A percentile compares a stretch with the other conserved stretches of the same genome.
These are phyloP conservation scores for Fusarium humuli DNA, from an alignment of 2,329 filamentous ascomycete species.

Conservation along the genomic window DNA sequence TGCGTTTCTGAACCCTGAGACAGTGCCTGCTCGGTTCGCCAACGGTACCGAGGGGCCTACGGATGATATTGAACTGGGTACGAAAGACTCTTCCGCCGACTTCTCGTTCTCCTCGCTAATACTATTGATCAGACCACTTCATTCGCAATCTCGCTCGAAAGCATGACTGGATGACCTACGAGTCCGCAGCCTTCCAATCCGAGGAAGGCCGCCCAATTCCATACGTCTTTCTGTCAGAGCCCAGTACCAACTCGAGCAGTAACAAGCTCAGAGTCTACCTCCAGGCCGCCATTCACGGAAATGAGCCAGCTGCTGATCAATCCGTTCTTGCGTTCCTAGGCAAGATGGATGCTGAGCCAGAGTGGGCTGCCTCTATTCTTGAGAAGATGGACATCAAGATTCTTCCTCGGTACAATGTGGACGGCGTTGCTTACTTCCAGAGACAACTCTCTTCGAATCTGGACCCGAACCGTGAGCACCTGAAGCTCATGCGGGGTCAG, in stretches of 20 bases:
- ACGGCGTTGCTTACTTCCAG: conserved; percentile 27
- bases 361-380: conserved; percentile 5
- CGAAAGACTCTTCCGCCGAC: fast-evolving
- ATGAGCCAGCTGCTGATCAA: conserved; percentile 24
- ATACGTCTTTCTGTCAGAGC: conserved; percentile 10
- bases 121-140: not conserved
- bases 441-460: conserved; percentile 11
- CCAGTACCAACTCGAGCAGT: not conserved
- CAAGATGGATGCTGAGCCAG: conserved; percentile 21
- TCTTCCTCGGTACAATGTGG: conserved; percentile 17
- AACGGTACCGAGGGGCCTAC: conserved; percentile 15
- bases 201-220: conserved; percentile 23
- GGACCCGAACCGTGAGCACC: conserved; percentile 20
- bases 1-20: not conserved
- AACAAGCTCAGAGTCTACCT: conserved; percentile 5
- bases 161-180: conserved; percentile 19
- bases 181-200: not conserved
- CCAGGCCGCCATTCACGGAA: conserved; percentile 22
- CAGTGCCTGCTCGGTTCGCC: not conserved
- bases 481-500: conserved; percentile 6
- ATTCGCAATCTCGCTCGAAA: conserved; percentile 1
- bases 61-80: conserved; percentile 7
- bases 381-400: conserved; percentile 30
- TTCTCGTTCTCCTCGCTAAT: fast-evolving
- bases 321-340: conserved; percentile 2